Base-by-base conservation (phyloP, 2,329 filamentous ascomycete species). In the Akanthomyces lecanii region DNA sequence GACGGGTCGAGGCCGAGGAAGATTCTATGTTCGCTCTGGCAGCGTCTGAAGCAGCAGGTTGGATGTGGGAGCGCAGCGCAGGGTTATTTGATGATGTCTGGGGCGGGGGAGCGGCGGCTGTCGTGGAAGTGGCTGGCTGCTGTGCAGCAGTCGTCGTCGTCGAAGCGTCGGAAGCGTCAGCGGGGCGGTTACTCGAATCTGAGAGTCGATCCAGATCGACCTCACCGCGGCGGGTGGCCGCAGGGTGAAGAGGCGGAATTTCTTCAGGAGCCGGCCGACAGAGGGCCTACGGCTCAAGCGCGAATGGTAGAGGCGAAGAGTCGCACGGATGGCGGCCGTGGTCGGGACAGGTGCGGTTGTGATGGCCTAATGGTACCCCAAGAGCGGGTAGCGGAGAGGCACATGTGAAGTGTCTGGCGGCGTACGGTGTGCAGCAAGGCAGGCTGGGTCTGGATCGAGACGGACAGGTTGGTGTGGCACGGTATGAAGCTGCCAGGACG, bases 101-200 rank as follows among this genome's bases (percentile, higher is more conserved):
- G 71, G 79, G 73, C 76, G 82, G 72, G 33, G 50, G 40, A 42
- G 53, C 75, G 76, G 75, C 72, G 77, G 74, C 70, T 79, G 75
- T 76, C 78, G 75, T 69, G 84, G 16, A 21, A 25, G 58, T 14
- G 40, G 30, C 30, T 33, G 57, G 81, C 74, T 78, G 81, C 78
- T 82, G 76, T 82, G 85, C 25, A 83, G 81, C 42, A 18, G 55
- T 30, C 12, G 38, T 61, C 25, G 58, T 45, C 28, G 59, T 38
- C 16, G 51, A 38, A 47, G 82, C 77, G 86, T 87, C 88, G 85
- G 88, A 78, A 80, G 82, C 67, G 69, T 70, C 66, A 63, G 70
- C 68, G 71, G 71, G 69, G 68, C 67, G 70, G 69, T 71, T 73
- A 69, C 68, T 71, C 67, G 74, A 65, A 68, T 70, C 67, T 68